A percentile compares a stretch with the other conserved stretches of the same genome.
These are phyloP conservation scores for Fistulifera pelliculosa DNA, from an alignment of 108 stramenopile genomes.

Conservation along the genomic window DNA sequence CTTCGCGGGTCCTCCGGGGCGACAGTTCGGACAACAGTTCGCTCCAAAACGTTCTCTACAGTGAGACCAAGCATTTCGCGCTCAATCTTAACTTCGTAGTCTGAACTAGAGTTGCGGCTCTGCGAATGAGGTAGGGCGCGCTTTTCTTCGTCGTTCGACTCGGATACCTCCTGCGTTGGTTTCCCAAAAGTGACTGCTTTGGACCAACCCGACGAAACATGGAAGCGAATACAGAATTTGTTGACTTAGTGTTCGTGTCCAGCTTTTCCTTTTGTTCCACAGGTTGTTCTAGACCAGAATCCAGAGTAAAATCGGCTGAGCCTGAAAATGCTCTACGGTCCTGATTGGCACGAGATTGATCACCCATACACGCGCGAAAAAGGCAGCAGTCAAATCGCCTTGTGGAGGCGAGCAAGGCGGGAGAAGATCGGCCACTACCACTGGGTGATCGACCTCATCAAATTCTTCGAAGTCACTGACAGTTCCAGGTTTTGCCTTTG, in stretches of 20 bases:
- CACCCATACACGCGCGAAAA: slow-evolving; percentile 37
- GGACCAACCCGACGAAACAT: no score
- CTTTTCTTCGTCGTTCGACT: no score
- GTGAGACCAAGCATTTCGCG: slow-evolving; percentile 86
- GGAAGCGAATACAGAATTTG: no score
- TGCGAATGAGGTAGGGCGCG: no score
- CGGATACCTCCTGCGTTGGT: no score
- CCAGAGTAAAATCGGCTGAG: no score
- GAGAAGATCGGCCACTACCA: slow-evolving; percentile 38
- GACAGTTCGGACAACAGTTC: slow-evolving; percentile 80
- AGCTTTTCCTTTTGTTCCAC: no score
- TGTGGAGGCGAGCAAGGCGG: slow-evolving; percentile 36
- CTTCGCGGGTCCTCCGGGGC: slow-evolving; percentile 75
- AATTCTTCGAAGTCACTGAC: background rate
- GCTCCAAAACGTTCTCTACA: slow-evolving; percentile 85
- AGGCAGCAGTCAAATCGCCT: slow-evolving; percentile 40
- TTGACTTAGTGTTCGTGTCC: no score
- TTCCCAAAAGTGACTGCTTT: no score
- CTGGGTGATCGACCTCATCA: slow-evolving; percentile 23
- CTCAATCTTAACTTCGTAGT: slow-evolving; percentile 50
- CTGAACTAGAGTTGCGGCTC: background rate
- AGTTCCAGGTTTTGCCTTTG: background rate
- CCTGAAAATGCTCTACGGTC: no score
- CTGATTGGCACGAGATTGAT: background rate
- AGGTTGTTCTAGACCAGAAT: no score